These are phyloP conservation scores for Blastobotrys raffinosifermentans DNA, from an alignment of 1,139 yeast genomes.

Conservation along the genomic window DNA sequence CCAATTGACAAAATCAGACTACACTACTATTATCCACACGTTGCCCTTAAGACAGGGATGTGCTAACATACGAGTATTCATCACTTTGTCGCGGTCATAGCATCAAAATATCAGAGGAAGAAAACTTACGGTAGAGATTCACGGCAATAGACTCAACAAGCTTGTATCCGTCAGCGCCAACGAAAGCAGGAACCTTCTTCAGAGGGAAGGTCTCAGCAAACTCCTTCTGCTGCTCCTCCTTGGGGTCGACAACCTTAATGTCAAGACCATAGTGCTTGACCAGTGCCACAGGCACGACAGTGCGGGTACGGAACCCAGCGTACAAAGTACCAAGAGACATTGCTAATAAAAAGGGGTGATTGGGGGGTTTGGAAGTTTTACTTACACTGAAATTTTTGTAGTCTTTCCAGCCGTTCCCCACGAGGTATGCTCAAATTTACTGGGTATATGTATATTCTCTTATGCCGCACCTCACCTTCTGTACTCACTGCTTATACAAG, in stretches of 20 bases:
- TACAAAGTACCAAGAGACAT: constrained; percentile 34
- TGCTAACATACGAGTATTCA: no score
- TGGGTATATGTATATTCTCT: no score
- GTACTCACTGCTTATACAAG: no score
- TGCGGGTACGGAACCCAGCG: constrained; percentile 19
- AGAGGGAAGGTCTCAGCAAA: constrained; percentile 64
- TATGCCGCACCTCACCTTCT: no score
- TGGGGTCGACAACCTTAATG: constrained; percentile 47
- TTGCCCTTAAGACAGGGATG: constrained; percentile 84
- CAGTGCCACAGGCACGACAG: constrained; percentile 53
- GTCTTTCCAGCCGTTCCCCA: no score
- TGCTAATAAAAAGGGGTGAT: constrained; percentile 5
- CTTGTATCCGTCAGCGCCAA: constrained; percentile 74
- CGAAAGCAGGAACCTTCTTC: constrained; percentile 68
- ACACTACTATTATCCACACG: constrained; percentile 1
- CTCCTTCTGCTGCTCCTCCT: constrained; percentile 38
- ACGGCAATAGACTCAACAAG: constrained; percentile 78
- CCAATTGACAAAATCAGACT: no score
- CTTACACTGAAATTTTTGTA: no score
- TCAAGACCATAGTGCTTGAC: constrained; percentile 71
- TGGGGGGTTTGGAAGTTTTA: no score
- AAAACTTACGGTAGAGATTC: constrained; percentile 38
- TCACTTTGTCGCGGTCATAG: no score
- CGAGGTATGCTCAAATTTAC: no score
- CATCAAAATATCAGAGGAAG: no score